Percentiles rank a stretch among this genome's conserved stretches.
These are phyloP conservation scores for sorghum (Sorghum bicolor) DNA, from an alignment of 176 grass and related monocot species.

Conservation along the genomic window Sorghum_bicolor_NCBIv3 NC_012872.2:62737001-62737500, in stretches of 20 bases:
- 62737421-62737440: slow-evolving; percentile 86
- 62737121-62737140: background rate
- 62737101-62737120: slow-evolving; percentile 31
- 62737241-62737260: background rate
- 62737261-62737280: background rate
- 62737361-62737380: slow-evolving; percentile 95
- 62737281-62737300: background rate
- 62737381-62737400: slow-evolving; percentile 95
- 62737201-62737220: background rate
- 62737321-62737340: background rate
- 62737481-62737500: background rate
- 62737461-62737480: slow-evolving; percentile 14
- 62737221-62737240: background rate
- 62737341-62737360: slow-evolving; percentile 12
- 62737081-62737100: slow-evolving; percentile 96
- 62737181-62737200: slow-evolving; percentile 1
- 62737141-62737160: background rate
- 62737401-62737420: slow-evolving; percentile 89
- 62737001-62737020: slow-evolving; percentile 67
- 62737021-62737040: slow-evolving; percentile 85
- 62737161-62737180: background rate
- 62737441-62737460: slow-evolving; percentile 78
- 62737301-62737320: background rate
- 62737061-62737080: slow-evolving; percentile 70
- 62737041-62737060: slow-evolving; percentile 72